Evolutionary conservation across 208 protist species (phyloP), one percentile per base, ranked within the genome.

Genomic region (Tritrichomonas musculus): DNA sequence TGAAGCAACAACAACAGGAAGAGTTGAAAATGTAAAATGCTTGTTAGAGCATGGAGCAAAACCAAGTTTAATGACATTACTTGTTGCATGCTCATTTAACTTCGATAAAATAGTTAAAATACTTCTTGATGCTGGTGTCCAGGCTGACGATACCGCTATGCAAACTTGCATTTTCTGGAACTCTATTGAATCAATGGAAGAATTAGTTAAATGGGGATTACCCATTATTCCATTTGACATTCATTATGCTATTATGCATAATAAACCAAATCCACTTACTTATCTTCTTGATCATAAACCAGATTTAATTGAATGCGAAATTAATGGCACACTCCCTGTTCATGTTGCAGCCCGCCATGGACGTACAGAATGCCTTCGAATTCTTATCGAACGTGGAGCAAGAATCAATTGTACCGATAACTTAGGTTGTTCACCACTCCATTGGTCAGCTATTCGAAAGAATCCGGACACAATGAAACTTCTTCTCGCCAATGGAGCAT

Each of bases 81-180:
- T 88, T 57, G 47, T 47, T 39, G 77, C 77, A 22, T 88, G 77
- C n/a, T 88, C 41, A 44, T 88, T 41, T 33, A 88, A 88, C 77
- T 88, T 55, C 47, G 17, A 44, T 0, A 27, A 14, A 39, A 88
- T 88, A 11, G 77, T 88, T 39, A 88, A 88, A 36, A 57, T 88
- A n/a, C 47, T 88, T 0, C 20, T 88, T n/a, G 77, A 88, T 33
- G 3, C 44, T 1, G 77, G 77, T 33, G 47, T 88, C 27, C 20
- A 55, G 17, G 77, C 77, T 20, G 77, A 88, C 47, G 77, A 88
- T 57, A 36, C 41, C 17, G 77, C 77, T 4, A 88, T 88, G 77
- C 77, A 88, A 47, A 88, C 77, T 39, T 88, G 77, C 47, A 88
- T 88, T 30, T 88, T 47, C 47, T 88, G 77, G 77, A 88, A 53